A percentile compares a stretch with the other conserved stretches of the same genome.
These are phyloP conservation scores for Aspergillus thermomutatus DNA, from an alignment of 2,329 filamentous ascomycete genomes.

Conservation along the genomic window DNA sequence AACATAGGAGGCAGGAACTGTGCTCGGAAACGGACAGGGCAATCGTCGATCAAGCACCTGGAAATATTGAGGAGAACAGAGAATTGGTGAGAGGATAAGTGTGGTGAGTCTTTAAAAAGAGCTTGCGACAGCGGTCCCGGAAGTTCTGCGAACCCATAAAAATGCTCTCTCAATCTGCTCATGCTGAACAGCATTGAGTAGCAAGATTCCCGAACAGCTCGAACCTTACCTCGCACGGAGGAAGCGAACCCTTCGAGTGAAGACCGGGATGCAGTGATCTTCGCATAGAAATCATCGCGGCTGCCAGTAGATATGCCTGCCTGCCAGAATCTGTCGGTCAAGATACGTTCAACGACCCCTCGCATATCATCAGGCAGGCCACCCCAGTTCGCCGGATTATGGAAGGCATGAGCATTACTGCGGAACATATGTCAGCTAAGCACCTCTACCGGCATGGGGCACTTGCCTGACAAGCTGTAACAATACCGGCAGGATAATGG, in stretches of 20 bases:
- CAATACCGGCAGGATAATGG: slow-evolving; percentile 77
- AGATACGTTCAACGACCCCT: slow-evolving; percentile 71
- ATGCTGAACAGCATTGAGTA: slow-evolving; percentile 95
- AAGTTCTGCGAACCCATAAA: slow-evolving; percentile 85
- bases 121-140: slow-evolving; percentile 79
- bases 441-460: not conserved
- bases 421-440: slow-evolving; percentile 9
- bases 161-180: slow-evolving; percentile 79
- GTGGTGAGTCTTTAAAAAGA: slow-evolving; percentile 76
- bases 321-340: slow-evolving; percentile 98
- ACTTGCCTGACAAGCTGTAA: slow-evolving; percentile 72
- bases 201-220: slow-evolving; percentile 86
- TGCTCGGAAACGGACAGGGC: slow-evolving; percentile 71
- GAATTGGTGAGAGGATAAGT: slow-evolving; percentile 86
- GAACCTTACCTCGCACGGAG: slow-evolving; percentile 81
- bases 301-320: slow-evolving; percentile 93
- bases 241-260: slow-evolving; percentile 93
- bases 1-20: slow-evolving; percentile 85
- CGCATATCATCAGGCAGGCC: slow-evolving; percentile 73
- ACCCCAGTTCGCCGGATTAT: slow-evolving; percentile 81
- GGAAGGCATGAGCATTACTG: slow-evolving; percentile 85
- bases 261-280: slow-evolving; percentile 81
- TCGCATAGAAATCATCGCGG: slow-evolving; percentile 93
- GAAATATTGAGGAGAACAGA: slow-evolving; percentile 90
- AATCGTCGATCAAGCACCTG: slow-evolving; percentile 85